A percentile compares a stretch with the other conserved stretches of the same genome.
Evolutionary conservation across 2,329 filamentous ascomycete species (phyloP).

Genomic region (Helotiales sp.): DNA sequence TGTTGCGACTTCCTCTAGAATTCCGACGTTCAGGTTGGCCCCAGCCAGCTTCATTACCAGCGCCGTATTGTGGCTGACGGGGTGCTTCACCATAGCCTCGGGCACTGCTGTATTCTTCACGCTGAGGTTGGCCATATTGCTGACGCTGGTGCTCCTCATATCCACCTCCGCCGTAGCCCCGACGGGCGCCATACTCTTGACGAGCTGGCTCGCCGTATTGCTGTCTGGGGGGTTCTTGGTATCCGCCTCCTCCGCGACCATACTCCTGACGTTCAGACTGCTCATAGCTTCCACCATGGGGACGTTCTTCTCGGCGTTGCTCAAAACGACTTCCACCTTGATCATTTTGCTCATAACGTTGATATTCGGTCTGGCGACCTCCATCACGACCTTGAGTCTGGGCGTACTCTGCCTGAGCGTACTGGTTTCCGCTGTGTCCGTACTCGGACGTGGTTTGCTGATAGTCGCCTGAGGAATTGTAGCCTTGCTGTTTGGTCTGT

Average conservation of each 20-base stretch:
- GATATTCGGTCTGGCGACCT: conserved; percentile 62
- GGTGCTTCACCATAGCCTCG: conserved; percentile 8
- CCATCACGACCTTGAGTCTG: conserved; percentile 64
- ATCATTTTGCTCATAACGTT: conserved; percentile 58
- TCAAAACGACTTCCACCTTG: conserved; percentile 61
- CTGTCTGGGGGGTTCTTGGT: conserved; percentile 23
- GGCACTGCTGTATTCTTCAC: conserved; percentile 8
- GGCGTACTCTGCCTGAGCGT: conserved; percentile 45
- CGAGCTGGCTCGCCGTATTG: conserved; percentile 21
- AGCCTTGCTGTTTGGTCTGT: conserved; percentile 46
- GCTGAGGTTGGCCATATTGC: conserved; percentile 4
- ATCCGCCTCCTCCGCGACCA: conserved; percentile 37
- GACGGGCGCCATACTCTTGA: conserved; percentile 20
- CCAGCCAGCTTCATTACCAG: conserved; percentile 25
- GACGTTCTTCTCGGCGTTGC: conserved; percentile 60
- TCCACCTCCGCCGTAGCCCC: conserved; percentile 22
- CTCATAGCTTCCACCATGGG: conserved; percentile 61
- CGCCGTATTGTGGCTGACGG: conserved; percentile 26
- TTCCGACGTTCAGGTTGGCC: conserved; percentile 19
- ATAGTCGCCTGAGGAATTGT: conserved; percentile 57
- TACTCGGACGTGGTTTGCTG: conserved; percentile 66
- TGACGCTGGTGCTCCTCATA: conserved; percentile 23
- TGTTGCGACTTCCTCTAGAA: conserved; percentile 13
- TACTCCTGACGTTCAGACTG: conserved; percentile 54
- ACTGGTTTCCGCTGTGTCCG: conserved; percentile 51